Base-by-base conservation (phyloP, 139 green algal species). In the Coelastrella sp. region DNA sequence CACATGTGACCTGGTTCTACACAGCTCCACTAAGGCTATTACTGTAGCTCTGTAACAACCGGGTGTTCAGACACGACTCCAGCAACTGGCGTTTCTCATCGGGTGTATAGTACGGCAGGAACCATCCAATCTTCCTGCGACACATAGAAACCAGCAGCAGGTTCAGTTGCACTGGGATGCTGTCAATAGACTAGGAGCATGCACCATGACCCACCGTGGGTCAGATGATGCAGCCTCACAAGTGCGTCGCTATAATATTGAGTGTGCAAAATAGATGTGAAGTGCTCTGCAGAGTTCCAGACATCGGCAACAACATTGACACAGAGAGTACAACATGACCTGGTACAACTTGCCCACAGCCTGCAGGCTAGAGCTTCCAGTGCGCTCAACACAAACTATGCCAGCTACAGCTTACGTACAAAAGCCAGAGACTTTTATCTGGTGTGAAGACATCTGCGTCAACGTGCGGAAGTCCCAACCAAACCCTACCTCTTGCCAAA, bases 401-500 rank as follows among this genome's bases (percentile, higher is more conserved):
- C 32, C 32, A 47, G 32, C 32, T 47, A 0, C 32, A 11, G 17
- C 71, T 32, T 47, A 10, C 71, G 3, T 77, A 22, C 71, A 77
- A 23, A 8, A 32, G 71, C 71, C 6, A 8, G 16, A 1, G 20
- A 60, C 65, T 66, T 78, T 3, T 20, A 22, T 47, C 1, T 47
- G 32, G 17, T 47, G 19, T 58, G 7, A 16, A 17, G 7, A 58
- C 1, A 57, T 7, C 23, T 59, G 16, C 5, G 23, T 59, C 6
- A 5, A 14, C 23, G 20, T 16, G 71, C 71, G 71, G 71, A 32
- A n/a, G 54, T 56, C 47, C 5, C 78, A 0, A 58, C n/a, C 59
- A 13, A 8, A 19, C 78, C 77, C 54, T 77, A 91, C 88, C 88
- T 94, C 10, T 90, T 86, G 5, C 96, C 96, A 93, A 98, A 98